Base-by-base conservation (phyloP, 2,329 filamentous ascomycete genomes). In the Aspergillus flavus region DNA sequence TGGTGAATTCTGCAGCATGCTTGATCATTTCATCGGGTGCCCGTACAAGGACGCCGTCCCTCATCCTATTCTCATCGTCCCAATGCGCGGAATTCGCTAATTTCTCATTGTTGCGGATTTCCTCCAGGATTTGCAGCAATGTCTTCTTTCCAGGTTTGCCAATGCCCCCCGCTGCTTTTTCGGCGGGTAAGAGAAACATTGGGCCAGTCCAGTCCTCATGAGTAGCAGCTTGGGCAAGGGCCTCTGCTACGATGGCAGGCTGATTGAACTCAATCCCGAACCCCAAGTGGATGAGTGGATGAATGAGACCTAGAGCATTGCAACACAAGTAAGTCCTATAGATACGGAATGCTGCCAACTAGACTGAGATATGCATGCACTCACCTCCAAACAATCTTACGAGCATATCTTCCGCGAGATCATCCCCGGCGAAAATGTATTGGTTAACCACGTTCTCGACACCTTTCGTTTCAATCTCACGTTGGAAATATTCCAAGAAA, bases 221-320 rank as follows among this genome's bases (percentile, higher is more conserved):
- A 1, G 93, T 86, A 9, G 90, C 87, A 1, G 90, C 83, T 79
- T 96, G 89, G 0, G 93, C 92, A 21, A 97, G 85, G 1, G 82
- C 93, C 78, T 94, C 87, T 6, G 93, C 92, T 32, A 97, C 84
- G 63, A 96, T 88, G 43, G 91, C 91, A 2, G 92, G 92, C 73
- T 96, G 92, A 11, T 85, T 76, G 80, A 93, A 96, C 74, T 96
- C 93, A 41, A 97, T 74, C 5, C 91, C 93, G 73, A 93, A 96
- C 56, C 93, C 91, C 23, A 96, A 84, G 73, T 96, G 92, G 66
- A 97, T 94, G 19, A 95, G 79, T 2, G 93, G 92, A 72, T 96
- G 92, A 2, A 93, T 69, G 66, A 94, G 85, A 0, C 91, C 88
- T 85, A 61, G 5, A 16, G 2, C 23, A 57, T 21, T 19, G 21